These are phyloP conservation scores for Rhodotorula taiwanensis DNA, from an alignment of 768 basidiomycete genomes.

Conservation along the genomic window DNA sequence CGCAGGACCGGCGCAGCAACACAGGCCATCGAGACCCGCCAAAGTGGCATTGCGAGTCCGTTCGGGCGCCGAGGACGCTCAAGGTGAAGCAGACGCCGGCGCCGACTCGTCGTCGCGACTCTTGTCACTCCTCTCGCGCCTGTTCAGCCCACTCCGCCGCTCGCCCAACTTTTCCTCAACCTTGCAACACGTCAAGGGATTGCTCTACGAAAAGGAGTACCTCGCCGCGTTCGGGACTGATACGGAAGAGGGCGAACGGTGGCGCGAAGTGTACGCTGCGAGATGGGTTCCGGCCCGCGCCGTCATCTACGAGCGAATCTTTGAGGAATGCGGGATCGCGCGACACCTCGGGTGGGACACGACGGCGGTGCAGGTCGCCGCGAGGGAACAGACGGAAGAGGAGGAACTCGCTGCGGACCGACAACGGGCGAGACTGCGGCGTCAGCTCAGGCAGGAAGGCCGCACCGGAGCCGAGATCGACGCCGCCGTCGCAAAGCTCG, in stretches of 20 bases:
- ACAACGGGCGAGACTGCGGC: background rate
- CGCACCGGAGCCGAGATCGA: background rate
- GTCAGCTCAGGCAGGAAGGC: slow-evolving; percentile 3
- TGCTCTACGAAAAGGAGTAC: slow-evolving; percentile 39
- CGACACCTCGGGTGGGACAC: slow-evolving; percentile 5
- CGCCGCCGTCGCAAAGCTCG: background rate
- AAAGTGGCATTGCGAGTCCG: no score
- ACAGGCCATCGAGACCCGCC: no score
- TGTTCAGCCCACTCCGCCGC: slow-evolving; percentile 12
- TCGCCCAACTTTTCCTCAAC: slow-evolving; percentile 9
- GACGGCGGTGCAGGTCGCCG: background rate
- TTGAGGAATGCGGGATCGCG: slow-evolving; percentile 5
- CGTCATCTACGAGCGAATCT: slow-evolving; percentile 34
- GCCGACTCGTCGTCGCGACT: slow-evolving; percentile 6
- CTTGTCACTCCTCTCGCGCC: slow-evolving; percentile 7
- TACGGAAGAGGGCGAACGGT: slow-evolving; percentile 17
- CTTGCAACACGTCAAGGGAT: slow-evolving; percentile 36
- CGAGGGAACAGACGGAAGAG: background rate
- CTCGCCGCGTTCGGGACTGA: slow-evolving; percentile 33
- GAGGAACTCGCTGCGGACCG: slow-evolving; percentile 1
- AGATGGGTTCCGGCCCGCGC: slow-evolving; percentile 36
- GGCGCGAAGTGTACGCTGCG: slow-evolving; percentile 28
- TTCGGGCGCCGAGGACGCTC: no score
- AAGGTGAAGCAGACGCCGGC: background rate
- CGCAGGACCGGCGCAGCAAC: no score